Evolutionary conservation across 2,329 filamentous ascomycete species (phyloP).

Genomic region (Clonostachys chloroleuca): DNA sequence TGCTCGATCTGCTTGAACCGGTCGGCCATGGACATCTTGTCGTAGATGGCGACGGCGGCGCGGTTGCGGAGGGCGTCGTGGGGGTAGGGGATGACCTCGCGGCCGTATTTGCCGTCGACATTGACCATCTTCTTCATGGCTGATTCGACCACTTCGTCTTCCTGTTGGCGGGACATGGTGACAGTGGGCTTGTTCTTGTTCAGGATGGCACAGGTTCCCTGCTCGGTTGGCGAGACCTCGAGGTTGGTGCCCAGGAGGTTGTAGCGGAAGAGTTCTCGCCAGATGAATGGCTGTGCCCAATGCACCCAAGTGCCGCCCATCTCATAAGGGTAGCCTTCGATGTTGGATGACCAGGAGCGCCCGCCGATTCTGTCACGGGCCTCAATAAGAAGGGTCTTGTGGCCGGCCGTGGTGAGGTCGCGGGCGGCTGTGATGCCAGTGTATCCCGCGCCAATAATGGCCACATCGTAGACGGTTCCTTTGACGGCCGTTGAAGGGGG

Average conservation of each 20-base stretch:
- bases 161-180: conserved; percentile 7
- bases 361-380: conserved; percentile 29
- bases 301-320: conserved; percentile 36
- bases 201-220: conserved; percentile 3
- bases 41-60: conserved; percentile 9
- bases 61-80: conserved; percentile 7
- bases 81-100: conserved; percentile 15
- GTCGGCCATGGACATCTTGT: conserved; percentile 16
- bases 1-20: conserved; percentile 19
- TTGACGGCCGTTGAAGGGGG: conserved; percentile 11
- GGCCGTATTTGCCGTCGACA: conserved; percentile 15
- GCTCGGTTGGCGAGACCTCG: conserved; percentile 1
- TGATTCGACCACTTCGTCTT: conserved; percentile 13
- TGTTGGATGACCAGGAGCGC: conserved; percentile 11
- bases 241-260: conserved; percentile 27
- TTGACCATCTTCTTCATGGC: conserved; percentile 17
- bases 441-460: conserved; percentile 12
- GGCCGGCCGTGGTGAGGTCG: conserved; percentile 3
- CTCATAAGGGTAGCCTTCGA: conserved; percentile 28
- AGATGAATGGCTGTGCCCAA: conserved; percentile 14
- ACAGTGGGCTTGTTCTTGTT: conserved; percentile 8
- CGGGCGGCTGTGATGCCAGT: conserved; percentile 10
- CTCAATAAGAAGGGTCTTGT: conserved; percentile 22
- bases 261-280: conserved; percentile 32
- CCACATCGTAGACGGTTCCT: conserved; percentile 5